These are phyloP conservation scores for Sungouiella thailandica DNA, from an alignment of 805 yeast species.

Conservation along the genomic window DNA sequence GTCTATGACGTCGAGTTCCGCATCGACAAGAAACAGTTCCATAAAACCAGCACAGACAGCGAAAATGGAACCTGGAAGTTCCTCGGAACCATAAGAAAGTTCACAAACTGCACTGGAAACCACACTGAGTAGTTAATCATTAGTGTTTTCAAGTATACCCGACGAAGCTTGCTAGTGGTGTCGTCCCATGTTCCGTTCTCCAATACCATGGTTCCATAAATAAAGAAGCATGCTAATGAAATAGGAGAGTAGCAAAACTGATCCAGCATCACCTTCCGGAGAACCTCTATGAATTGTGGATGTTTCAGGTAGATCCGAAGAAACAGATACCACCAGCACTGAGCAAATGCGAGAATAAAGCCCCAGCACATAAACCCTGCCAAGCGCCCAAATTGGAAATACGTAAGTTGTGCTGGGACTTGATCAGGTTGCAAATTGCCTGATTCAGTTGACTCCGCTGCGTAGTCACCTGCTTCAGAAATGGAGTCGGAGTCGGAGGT, in stretches of 20 bases:
- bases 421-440: neutral
- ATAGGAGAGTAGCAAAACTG: slow-evolving; percentile 88
- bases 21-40: slow-evolving; percentile 92
- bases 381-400: slow-evolving; percentile 65
- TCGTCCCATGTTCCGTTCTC: slow-evolving; percentile 70
- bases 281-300: slow-evolving; percentile 77
- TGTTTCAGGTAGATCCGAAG: slow-evolving; percentile 78
- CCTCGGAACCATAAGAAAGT: slow-evolving; percentile 65
- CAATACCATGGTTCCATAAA: slow-evolving; percentile 75
- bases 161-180: slow-evolving; percentile 57
- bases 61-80: slow-evolving; percentile 87
- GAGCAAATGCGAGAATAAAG: slow-evolving; percentile 71
- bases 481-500: slow-evolving; percentile 16
- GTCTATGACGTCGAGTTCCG: slow-evolving; percentile 44
- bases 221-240: slow-evolving; percentile 72
- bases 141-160: slow-evolving; percentile 62
- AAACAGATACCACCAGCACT: slow-evolving; percentile 84
- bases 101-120: slow-evolving; percentile 77
- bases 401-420: slow-evolving; percentile 24
- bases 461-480: neutral
- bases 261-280: slow-evolving; percentile 84
- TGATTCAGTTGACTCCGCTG: neutral
- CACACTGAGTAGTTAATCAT: slow-evolving; percentile 69
- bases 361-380: slow-evolving; percentile 88
- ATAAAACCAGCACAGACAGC: slow-evolving; percentile 76